Percentiles rank a stretch among this genome's conserved stretches.
phyloP scores from a whole-genome alignment of 345 rosid genomes.

The Lenwebbia sp. region DNA sequence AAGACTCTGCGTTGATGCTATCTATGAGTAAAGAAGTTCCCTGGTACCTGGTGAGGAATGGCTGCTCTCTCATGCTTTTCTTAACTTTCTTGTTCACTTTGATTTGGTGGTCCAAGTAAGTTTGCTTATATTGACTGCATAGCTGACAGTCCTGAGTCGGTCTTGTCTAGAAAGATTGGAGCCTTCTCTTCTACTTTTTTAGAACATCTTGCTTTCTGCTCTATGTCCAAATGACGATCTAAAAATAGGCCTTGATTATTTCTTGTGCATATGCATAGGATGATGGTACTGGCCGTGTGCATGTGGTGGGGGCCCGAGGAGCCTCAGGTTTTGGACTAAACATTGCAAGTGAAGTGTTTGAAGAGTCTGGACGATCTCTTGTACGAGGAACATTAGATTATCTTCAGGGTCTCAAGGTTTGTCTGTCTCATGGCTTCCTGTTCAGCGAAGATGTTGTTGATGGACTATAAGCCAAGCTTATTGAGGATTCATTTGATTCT shows the following conservation, averaged over 20 bases:
- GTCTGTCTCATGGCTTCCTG: neutral
- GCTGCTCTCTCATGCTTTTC: neutral
- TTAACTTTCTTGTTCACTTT: neutral
- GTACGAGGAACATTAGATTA: slow-evolving; percentile 89
- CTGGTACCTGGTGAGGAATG: slow-evolving; percentile 72
- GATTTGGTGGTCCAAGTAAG: neutral
- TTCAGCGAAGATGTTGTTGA: neutral
- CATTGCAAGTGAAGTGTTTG: slow-evolving; percentile 71
- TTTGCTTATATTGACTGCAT: neutral
- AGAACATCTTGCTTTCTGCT: neutral
- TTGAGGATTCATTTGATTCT: neutral
- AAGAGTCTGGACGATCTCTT: slow-evolving; percentile 92
- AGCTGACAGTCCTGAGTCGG: neutral
- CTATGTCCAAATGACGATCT: neutral
- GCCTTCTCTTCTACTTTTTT: neutral
- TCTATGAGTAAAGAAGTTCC: slow-evolving; percentile 98
- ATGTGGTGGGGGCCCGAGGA: slow-evolving; percentile 64
- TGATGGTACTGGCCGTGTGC: slow-evolving; percentile 68
- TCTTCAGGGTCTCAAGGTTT: slow-evolving; percentile 94
- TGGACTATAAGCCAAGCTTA: neutral
- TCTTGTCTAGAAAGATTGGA: neutral
- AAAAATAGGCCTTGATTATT: neutral
- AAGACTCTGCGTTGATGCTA: slow-evolving; percentile 86
- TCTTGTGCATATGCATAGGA: slow-evolving; percentile 28
- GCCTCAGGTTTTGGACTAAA: slow-evolving; percentile 61